Evolutionary conservation across 2,329 filamentous ascomycete genomes (phyloP).

Genomic region (Sporothrix brunneoviolacea): DNA sequence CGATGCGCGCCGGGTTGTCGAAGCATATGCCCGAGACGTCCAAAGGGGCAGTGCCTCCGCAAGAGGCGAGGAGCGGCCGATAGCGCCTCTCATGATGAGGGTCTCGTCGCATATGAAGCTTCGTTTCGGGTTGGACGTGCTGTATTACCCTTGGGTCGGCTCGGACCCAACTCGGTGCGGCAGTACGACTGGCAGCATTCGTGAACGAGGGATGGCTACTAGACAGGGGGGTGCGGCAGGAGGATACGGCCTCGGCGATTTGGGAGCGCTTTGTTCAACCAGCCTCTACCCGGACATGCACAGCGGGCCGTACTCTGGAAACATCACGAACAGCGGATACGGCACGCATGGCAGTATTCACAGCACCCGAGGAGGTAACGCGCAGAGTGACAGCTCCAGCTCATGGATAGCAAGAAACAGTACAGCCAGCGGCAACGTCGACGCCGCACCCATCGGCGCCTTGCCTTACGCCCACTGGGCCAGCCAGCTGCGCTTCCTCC

Average conservation of each 20-base stretch:
- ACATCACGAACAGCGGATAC: no score
- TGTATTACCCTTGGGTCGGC: conserved; percentile 17
- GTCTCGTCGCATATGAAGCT: conserved; percentile 5
- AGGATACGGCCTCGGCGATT: no score
- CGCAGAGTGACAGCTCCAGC: no score
- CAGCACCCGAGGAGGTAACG: no score
- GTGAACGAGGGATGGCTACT: no score
- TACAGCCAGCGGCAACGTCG: background rate
- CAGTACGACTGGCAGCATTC: no score
- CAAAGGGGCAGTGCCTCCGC: background rate
- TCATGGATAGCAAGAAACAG: background rate
- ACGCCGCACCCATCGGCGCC: background rate
- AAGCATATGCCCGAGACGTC: background rate
- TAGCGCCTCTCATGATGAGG: background rate
- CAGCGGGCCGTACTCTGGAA: no score
- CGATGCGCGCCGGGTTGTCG: conserved; percentile 15
- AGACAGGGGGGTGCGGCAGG: no score
- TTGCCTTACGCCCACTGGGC: conserved; percentile 14
- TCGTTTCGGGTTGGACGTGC: conserved; percentile 6
- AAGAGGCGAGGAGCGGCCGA: background rate
- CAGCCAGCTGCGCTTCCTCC: conserved; percentile 4
- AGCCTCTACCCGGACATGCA: no score
- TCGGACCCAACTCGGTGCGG: no score
- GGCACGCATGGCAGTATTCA: no score
- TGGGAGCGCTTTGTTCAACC: no score